Percentiles rank a stretch among this genome's conserved stretches.
These are phyloP conservation scores for Pichia sp. DNA, from an alignment of 1,139 yeast species.

Conservation along the genomic window DNA sequence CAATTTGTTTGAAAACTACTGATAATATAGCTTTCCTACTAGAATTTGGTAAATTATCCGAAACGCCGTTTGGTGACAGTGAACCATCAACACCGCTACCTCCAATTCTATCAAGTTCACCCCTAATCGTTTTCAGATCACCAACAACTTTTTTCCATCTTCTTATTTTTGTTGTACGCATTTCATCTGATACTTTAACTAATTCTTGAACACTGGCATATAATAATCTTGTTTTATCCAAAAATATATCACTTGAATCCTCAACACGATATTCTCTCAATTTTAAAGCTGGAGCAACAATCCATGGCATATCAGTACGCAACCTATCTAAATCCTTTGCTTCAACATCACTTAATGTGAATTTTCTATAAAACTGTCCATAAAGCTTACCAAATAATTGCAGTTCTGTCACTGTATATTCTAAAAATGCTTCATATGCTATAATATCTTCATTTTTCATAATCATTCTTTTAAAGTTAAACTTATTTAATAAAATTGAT, in stretches of 20 bases:
- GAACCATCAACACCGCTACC: conserved; percentile 14
- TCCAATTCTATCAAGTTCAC: conserved; percentile 19
- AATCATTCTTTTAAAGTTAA: conserved; percentile 5
- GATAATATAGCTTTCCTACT: conserved; percentile 5
- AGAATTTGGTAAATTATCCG: neutral
- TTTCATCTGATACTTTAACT: conserved; percentile 33
- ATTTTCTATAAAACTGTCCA: conserved; percentile 38
- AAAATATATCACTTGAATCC: conserved; percentile 15
- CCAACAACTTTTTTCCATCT: conserved; percentile 44
- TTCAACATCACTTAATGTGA: conserved; percentile 41
- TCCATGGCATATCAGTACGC: conserved; percentile 13
- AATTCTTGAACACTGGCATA: conserved; percentile 33
- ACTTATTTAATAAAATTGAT: conserved; percentile 5
- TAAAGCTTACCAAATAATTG: conserved; percentile 31
- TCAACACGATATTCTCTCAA: conserved; percentile 8
- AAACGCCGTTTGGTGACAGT: neutral
- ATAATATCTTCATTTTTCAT: conserved; percentile 34
- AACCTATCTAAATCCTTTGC: conserved; percentile 32
- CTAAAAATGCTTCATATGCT: conserved; percentile 52
- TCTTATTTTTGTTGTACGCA: conserved; percentile 36
- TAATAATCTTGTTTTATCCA: conserved; percentile 27
- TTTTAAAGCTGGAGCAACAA: conserved; percentile 1
- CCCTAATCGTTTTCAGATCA: conserved; percentile 18
- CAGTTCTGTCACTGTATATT: conserved; percentile 47
- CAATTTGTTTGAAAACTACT: conserved; percentile 12